These are phyloP conservation scores for Pythium pyrilobum DNA, from an alignment of 352 stramenopile species.

Conservation along the genomic window DNA sequence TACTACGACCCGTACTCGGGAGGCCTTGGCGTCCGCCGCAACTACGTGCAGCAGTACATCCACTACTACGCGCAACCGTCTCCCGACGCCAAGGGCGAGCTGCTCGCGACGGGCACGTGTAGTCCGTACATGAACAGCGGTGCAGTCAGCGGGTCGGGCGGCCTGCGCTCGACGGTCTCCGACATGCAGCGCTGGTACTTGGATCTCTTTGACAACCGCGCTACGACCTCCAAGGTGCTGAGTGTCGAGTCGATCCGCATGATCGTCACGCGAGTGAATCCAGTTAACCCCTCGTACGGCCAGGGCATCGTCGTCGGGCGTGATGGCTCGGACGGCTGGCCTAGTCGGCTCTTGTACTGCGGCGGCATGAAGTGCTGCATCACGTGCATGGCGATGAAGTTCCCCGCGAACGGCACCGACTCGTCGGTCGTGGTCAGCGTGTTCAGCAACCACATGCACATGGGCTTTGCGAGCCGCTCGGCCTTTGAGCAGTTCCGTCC, in stretches of 20 bases:
- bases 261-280: slow-evolving; percentile 42
- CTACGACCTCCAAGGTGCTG: slow-evolving; percentile 38
- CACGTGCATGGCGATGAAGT: slow-evolving; percentile 41
- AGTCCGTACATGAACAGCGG: slow-evolving; percentile 30
- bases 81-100: not conserved
- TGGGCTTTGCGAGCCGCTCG: not conserved
- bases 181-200: slow-evolving; percentile 60
- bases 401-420: not conserved
- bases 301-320: slow-evolving; percentile 35
- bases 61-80: slow-evolving; percentile 34
- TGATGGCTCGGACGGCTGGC: slow-evolving; percentile 28
- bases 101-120: slow-evolving; percentile 44
- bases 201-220: slow-evolving; percentile 47
- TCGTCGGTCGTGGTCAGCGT: not conserved
- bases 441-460: slow-evolving; percentile 13
- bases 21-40: slow-evolving; percentile 17
- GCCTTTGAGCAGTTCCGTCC: not conserved
- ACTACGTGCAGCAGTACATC: slow-evolving; percentile 46
- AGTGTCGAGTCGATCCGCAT: slow-evolving; percentile 30
- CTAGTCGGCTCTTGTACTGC: slow-evolving; percentile 39
- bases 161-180: slow-evolving; percentile 39
- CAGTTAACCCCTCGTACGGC: slow-evolving; percentile 25
- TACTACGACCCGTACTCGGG: slow-evolving; percentile 46
- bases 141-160: slow-evolving; percentile 27
- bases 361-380: slow-evolving; percentile 38